Base-by-base conservation (phyloP, 139 green algal genomes). In the Diplosphaera chodatii region DNA sequence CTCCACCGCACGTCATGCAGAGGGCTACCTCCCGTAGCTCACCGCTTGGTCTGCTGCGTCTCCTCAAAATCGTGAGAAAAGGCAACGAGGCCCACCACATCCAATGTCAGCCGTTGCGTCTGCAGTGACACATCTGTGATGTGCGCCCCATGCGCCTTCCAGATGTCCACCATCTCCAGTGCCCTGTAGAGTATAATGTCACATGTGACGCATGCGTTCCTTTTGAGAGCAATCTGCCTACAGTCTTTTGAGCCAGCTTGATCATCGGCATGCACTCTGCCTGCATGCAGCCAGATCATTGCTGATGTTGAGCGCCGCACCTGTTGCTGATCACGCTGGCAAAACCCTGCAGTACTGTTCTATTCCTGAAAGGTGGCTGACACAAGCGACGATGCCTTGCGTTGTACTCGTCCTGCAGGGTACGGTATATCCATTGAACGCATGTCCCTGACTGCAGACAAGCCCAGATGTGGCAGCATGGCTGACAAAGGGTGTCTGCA, bases 21-120 rank as follows among this genome's bases (percentile, higher is more conserved):
- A n/a, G n/a, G n/a, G n/a, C n/a, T n/a, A n/a, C n/a, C n/a, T n/a
- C n/a, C n/a, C n/a, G n/a, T n/a, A 48, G 13, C 37, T 21, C 37
- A 48, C 37, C 37, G 37, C 37, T 13, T 8, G 37, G 13, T 48
- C 37, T 48, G 37, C 13, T 8, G 10, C 37, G 67, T 67, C 69
- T 88, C 75, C 32, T 68, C 25, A 68, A 91, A 91, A 80, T 91
- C 79, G 67, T 90, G 80, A 67, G 70, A 85, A 79, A 91, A 91
- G 13, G 86, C 85, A 22, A 86, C 81, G 32, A 83, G 68, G 23
- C 84, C 84, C 55, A 93, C 83, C 23, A 92, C 66, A 40, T 93
- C 86, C 23, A 93, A 76, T 18, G 86, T 87, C 3, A 93, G 75
- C 37, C 84, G 79, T 77, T 93, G 88, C 40, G 82, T 86, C 66